These are phyloP conservation scores for Acanthamoeba culbertsoni DNA, from an alignment of 208 protist species.

Conservation along the genomic window DNA sequence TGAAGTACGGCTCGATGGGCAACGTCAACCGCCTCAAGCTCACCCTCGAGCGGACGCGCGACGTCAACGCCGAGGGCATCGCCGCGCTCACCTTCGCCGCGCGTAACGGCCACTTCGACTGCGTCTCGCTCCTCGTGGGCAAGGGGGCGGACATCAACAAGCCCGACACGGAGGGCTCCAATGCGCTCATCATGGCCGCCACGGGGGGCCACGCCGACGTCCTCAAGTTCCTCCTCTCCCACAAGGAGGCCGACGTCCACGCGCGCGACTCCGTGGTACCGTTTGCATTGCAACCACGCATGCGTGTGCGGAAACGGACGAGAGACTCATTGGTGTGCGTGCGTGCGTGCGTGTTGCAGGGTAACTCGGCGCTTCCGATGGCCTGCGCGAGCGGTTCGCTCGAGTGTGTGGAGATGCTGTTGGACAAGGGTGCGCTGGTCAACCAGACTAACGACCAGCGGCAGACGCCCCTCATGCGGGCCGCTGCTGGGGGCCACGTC, in stretches of 20 bases:
- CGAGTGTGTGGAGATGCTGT: conserved; percentile 7
- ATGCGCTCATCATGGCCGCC: conserved; percentile 20
- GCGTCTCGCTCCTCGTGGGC: conserved; percentile 23
- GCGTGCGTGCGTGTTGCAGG: neutral
- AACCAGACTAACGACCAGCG: conserved; percentile 26
- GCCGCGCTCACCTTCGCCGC: conserved; percentile 37
- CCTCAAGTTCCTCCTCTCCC: neutral
- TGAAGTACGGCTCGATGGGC: conserved; percentile 49
- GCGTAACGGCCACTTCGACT: conserved; percentile 41
- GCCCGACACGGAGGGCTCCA: conserved; percentile 29
- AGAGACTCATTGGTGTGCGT: neutral
- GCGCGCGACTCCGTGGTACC: neutral
- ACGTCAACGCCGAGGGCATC: conserved; percentile 45
- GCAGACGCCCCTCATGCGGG: conserved; percentile 26
- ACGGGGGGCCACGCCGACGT: conserved; percentile 9
- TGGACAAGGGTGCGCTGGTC: conserved; percentile 21
- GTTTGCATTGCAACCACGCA: neutral
- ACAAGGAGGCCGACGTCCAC: conserved; percentile 8
- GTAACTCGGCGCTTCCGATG: neutral
- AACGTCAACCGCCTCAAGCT: conserved; percentile 39
- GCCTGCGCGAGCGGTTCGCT: conserved; percentile 21
- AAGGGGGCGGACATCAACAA: conserved; percentile 26
- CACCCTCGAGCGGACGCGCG: neutral
- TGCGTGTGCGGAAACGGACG: neutral
- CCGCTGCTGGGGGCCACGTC: neutral